These are phyloP conservation scores for Pythium scleroteichum DNA, from an alignment of 352 stramenopile species.

Conservation along the genomic window DNA sequence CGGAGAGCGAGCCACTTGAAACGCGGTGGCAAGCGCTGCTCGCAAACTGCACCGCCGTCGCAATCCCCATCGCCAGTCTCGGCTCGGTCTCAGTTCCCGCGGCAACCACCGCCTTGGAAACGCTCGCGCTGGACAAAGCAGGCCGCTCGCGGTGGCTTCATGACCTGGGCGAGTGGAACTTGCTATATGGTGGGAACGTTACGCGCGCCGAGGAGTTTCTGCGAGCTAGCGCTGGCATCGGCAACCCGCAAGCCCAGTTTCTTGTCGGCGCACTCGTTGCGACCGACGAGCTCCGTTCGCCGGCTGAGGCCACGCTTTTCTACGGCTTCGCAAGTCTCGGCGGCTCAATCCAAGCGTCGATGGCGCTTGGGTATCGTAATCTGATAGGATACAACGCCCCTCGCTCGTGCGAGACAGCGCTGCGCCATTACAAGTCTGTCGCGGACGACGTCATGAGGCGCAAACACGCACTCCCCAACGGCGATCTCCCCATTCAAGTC, in stretches of 20 bases:
- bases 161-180: conserved; percentile 42
- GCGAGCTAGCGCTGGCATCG: conserved; percentile 37
- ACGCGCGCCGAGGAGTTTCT: conserved; percentile 38
- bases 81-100: neutral
- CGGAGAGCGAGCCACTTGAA: neutral
- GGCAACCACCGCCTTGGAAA: conserved; percentile 7
- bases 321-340: conserved; percentile 61
- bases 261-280: conserved; percentile 36
- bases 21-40: conserved; percentile 9
- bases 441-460: conserved; percentile 49
- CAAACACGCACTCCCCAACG: conserved; percentile 24
- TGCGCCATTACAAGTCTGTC: conserved; percentile 77
- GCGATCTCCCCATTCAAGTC: conserved; percentile 31
- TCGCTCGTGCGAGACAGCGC: conserved; percentile 50
- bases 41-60: neutral
- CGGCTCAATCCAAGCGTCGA: conserved; percentile 41
- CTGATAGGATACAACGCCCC: conserved; percentile 52
- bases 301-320: conserved; percentile 41
- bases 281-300: conserved; percentile 17
- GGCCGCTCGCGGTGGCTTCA: conserved; percentile 33
- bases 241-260: conserved; percentile 29
- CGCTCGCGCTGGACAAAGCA: conserved; percentile 15
- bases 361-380: conserved; percentile 75
- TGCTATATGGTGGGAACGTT: conserved; percentile 30
- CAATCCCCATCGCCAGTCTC: neutral